Evolutionary conservation across 768 basidiomycete genomes (phyloP).

Genomic region (Kwoniella europaea): DNA sequence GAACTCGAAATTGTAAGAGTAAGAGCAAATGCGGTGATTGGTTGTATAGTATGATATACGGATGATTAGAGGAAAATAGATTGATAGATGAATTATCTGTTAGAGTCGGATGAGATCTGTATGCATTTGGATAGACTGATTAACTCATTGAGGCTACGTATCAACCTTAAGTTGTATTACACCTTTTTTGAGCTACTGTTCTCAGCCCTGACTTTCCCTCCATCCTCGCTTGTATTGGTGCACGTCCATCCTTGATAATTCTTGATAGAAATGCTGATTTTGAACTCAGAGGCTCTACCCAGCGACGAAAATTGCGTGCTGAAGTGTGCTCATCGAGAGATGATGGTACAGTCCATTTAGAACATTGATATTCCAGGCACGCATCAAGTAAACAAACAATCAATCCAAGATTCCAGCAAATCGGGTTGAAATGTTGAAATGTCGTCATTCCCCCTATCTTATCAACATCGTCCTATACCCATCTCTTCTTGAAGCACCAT

Average conservation of each 20-base stretch:
- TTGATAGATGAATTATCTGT: background rate
- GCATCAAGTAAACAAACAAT: background rate
- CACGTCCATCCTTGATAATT: too few species aligned
- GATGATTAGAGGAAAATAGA: background rate
- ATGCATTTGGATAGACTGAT: background rate
- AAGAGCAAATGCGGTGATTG: background rate
- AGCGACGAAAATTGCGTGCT: too few species aligned
- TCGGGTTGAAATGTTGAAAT: background rate
- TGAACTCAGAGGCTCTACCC: too few species aligned
- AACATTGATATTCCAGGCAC: constrained; percentile 3
- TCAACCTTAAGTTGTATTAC: too few species aligned
- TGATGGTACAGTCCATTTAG: background rate
- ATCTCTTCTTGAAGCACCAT: background rate
- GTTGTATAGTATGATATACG: background rate
- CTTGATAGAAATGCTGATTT: too few species aligned
- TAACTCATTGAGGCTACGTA: background rate
- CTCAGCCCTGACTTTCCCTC: too few species aligned
- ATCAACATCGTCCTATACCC: background rate
- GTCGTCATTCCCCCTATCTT: background rate
- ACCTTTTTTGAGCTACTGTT: too few species aligned
- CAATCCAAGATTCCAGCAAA: constrained; percentile 2
- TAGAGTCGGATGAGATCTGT: background rate
- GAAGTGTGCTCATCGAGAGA: too few species aligned
- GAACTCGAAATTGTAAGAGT: background rate
- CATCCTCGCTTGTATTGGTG: too few species aligned